Base-by-base conservation (phyloP, 2,329 filamentous ascomycete genomes). In the Penicillium corylophilum region DNA sequence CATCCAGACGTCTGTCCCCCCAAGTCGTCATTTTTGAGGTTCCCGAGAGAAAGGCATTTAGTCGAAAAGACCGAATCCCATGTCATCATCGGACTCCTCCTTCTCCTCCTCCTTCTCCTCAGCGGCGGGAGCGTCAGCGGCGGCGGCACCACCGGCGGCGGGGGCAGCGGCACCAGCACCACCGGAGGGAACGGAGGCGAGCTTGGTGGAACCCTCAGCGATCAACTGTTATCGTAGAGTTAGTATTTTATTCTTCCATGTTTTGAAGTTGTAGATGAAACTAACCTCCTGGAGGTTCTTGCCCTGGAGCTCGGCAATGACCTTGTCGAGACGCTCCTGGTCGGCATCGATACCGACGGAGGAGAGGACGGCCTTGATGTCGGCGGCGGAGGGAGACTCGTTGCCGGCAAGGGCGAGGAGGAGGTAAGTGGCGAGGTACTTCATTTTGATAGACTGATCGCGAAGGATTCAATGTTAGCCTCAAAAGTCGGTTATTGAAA, bases 401-500 rank as follows among this genome's bases (percentile, higher is more conserved):
- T 96, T 97, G 81, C 94, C 94, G 77, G 84, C 93, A 69, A 97
- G 88, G 81, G 82, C 80, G 78, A 97, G 90, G 75, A 99, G 93
- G 74, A 99, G 91, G 86, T 95, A 97, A 77, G 94, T 93, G 77
- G 94, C 94, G 82, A 99, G 88, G 82, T 97, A 88, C 92, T 99
- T 97, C 94, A 99, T 97, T 90, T 87, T 95, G 77, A 73, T 68
- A 45, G 51, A 55, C 59, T 61, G 33, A 51, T 46, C 23, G 16
- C 35, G 50, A 51, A 54, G 48, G 49, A 48, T 45, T 53, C 9
- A 44, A 47, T 44, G 56, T 68, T 42, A 65, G 64, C 45, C 45
- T 55, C 49, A 38, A 50, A 38, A 47, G 44, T 45, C 59, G 46
- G 46, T 42, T 46, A 53, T 46, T 35, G 44, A 31, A 43, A 26